Conservation (phyloP, 306 rosid species). For the Datisca glomerata region DNA sequence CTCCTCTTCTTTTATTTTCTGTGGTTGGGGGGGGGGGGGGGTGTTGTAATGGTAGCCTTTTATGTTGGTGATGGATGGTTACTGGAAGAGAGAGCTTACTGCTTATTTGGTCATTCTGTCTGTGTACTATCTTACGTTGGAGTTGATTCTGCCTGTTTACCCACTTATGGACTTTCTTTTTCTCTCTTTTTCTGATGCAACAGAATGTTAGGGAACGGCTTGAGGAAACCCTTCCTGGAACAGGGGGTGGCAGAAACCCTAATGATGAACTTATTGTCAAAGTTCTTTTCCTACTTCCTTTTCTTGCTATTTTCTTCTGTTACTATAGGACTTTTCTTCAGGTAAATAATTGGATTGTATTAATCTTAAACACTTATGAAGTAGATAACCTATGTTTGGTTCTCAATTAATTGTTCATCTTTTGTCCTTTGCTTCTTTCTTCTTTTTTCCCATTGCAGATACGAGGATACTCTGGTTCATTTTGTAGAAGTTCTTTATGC, state of each 20-base stretch:
- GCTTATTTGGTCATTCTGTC: too few species aligned
- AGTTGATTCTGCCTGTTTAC: background rate
- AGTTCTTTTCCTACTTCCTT: conserved; percentile 60
- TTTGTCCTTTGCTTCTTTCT: conserved; percentile 5
- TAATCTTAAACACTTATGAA: conserved; percentile 4
- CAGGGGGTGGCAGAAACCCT: conserved; percentile 80
- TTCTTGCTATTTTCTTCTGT: conserved; percentile 49
- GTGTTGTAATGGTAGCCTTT: too few species aligned
- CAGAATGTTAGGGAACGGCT: conserved; percentile 78
- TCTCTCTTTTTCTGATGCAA: conserved; percentile 16
- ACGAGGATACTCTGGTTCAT: conserved; percentile 32
- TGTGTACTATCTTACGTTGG: background rate
- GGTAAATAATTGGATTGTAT: conserved; percentile 35
- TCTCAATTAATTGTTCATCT: conserved; percentile 12
- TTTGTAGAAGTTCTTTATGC: conserved; percentile 52
- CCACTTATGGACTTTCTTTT: background rate
- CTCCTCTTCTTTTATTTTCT: too few species aligned
- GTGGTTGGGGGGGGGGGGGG: too few species aligned
- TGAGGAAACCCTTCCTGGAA: conserved; percentile 79
- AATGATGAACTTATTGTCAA: conserved; percentile 66
- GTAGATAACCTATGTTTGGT: background rate
- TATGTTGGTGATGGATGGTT: too few species aligned
- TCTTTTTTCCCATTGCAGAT: conserved; percentile 54
- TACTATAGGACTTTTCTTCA: conserved; percentile 46
- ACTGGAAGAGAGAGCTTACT: too few species aligned